phyloP scores from a whole-genome alignment of 805 yeast species.

The Starmera amethionina region DNA sequence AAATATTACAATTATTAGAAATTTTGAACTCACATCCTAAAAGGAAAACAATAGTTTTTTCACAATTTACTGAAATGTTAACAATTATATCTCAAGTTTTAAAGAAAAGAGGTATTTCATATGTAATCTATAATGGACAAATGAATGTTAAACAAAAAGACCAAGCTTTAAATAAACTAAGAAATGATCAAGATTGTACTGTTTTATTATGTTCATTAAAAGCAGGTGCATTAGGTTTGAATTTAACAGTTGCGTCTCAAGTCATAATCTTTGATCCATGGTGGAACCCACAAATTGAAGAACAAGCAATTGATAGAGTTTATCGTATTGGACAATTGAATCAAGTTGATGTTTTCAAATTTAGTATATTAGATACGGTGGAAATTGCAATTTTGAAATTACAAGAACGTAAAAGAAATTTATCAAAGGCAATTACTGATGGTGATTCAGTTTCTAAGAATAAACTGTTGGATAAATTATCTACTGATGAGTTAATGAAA shows the following conservation, averaged over 20 bases:
- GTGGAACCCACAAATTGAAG: conserved; percentile 91
- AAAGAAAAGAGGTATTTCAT: conserved; percentile 19
- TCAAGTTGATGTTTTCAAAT: conserved; percentile 63
- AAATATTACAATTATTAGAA: conserved; percentile 22
- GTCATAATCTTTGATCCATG: conserved; percentile 91
- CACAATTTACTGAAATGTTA: conserved; percentile 31
- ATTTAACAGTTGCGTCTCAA: conserved; percentile 70
- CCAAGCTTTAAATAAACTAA: conserved; percentile 18
- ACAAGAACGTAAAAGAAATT: conserved; percentile 68
- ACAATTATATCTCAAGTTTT: conserved; percentile 20
- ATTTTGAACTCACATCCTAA: conserved; percentile 22
- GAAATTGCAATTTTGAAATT: conserved; percentile 79
- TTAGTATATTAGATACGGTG: conserved; percentile 67
- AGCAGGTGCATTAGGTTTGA: conserved; percentile 91
- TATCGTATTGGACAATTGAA: conserved; percentile 81
- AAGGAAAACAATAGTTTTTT: conserved; percentile 36
- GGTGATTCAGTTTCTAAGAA: conserved; percentile 38
- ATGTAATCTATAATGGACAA: conserved; percentile 26
- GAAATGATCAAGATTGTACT: conserved; percentile 18
- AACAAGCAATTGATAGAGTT: conserved; percentile 85
- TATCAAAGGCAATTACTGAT: conserved; percentile 62
- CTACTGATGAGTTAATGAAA: neutral
- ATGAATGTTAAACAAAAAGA: conserved; percentile 22
- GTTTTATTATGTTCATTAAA: conserved; percentile 64
- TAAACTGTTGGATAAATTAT: neutral